These are phyloP conservation scores for Lepidium campestre DNA, from an alignment of 441 rosid genomes.

Conservation along the genomic window DNA sequence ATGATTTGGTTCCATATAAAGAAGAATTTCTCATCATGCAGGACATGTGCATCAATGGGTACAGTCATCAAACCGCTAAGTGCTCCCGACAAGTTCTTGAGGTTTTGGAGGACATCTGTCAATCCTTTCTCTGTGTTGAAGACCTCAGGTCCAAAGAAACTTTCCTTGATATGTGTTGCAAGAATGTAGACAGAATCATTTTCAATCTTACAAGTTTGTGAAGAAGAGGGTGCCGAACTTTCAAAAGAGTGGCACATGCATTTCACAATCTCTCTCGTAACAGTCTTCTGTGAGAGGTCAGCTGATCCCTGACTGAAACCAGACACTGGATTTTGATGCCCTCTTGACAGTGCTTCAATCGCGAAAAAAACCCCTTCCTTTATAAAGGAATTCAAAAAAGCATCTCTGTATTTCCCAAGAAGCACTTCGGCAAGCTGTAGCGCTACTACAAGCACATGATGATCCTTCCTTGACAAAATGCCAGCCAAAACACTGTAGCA, in stretches of 20 bases:
- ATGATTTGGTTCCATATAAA: constrained; percentile 48
- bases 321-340: constrained; percentile 29
- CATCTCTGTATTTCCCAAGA: constrained; percentile 66
- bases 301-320: constrained; percentile 38
- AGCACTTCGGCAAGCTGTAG: constrained; percentile 68
- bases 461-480: constrained; percentile 80
- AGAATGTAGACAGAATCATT: constrained; percentile 60
- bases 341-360: constrained; percentile 57
- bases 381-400: constrained; percentile 59
- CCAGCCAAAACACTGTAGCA: constrained; percentile 87
- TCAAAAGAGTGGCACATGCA: constrained; percentile 87
- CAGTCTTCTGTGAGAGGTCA: constrained; percentile 45
- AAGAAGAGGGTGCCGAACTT: constrained; percentile 32
- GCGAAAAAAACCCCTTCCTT: constrained; percentile 91
- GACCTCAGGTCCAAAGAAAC: constrained; percentile 56
- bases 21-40: constrained; percentile 49
- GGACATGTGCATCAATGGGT: constrained; percentile 26
- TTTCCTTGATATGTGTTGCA: constrained; percentile 61
- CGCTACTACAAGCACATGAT: constrained; percentile 70
- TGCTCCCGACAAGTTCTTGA: constrained; percentile 55
- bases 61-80: constrained; percentile 47
- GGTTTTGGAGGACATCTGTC: constrained; percentile 84
- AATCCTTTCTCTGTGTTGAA: constrained; percentile 61
- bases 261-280: constrained; percentile 47
- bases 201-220: constrained; percentile 67